A percentile compares a stretch with the other conserved stretches of the same genome.
Evolutionary conservation across 169 alveolate species (phyloP).

Genomic region (Cryptosporidium parvum): DNA sequence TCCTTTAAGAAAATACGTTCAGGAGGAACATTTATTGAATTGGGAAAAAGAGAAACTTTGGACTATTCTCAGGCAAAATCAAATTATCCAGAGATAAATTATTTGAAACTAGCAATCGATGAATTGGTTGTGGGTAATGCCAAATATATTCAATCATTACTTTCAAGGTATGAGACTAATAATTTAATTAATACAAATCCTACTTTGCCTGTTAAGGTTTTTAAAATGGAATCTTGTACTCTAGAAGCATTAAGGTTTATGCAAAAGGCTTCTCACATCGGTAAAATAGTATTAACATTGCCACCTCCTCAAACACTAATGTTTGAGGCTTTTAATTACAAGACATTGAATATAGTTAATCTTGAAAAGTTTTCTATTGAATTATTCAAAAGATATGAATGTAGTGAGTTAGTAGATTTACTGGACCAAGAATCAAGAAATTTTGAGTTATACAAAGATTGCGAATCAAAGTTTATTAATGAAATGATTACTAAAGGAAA

Average conservation of each 20-base stretch:
- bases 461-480: not conserved
- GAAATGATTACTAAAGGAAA: conserved; percentile 35
- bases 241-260: conserved; percentile 50
- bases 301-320: conserved; percentile 76
- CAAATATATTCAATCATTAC: conserved; percentile 23
- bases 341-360: not conserved
- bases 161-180: conserved; percentile 11
- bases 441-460: not conserved
- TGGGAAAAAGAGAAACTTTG: conserved; percentile 55
- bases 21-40: conserved; percentile 76
- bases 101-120: conserved; percentile 43
- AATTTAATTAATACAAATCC: conserved; percentile 11
- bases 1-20: conserved; percentile 55
- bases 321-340: conserved; percentile 39
- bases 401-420: not conserved
- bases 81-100: conserved; percentile 21
- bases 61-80: not conserved
- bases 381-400: not conserved
- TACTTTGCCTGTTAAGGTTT: conserved; percentile 46
- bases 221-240: conserved; percentile 73
- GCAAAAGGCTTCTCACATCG: conserved; percentile 74
- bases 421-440: not conserved
- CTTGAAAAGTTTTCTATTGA: not conserved
- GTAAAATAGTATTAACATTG: conserved; percentile 68
- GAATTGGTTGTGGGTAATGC: conserved; percentile 45